phyloP scores from a whole-genome alignment of 2,329 filamentous ascomycete genomes.

The Mycosphaerella sp. region DNA sequence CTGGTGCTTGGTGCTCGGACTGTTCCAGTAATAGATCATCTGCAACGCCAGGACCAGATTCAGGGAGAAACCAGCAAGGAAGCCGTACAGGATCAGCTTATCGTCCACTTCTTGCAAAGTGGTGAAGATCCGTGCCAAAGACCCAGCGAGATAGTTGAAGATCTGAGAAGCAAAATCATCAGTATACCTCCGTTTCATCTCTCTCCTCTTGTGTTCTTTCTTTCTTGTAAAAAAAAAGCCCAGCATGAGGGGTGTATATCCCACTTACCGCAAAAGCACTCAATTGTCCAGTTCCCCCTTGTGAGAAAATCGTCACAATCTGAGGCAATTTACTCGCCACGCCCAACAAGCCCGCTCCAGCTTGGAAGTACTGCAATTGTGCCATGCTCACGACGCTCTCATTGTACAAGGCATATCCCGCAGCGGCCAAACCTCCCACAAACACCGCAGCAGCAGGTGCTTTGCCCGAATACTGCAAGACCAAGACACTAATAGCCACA shows the following conservation, averaged over 20 bases:
- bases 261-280: slow-evolving; percentile 85
- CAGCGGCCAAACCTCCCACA: slow-evolving; percentile 66
- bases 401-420: slow-evolving; percentile 63
- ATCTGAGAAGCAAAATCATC: slow-evolving; percentile 52
- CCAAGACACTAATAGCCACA: slow-evolving; percentile 76
- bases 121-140: slow-evolving; percentile 91
- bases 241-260: too few species aligned
- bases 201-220: background rate
- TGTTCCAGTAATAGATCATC: slow-evolving; percentile 97
- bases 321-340: slow-evolving; percentile 91
- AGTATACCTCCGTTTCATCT: background rate
- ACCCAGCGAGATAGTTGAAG: slow-evolving; percentile 95
- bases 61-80: slow-evolving; percentile 82
- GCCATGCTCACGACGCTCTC: slow-evolving; percentile 58
- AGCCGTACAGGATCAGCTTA: slow-evolving; percentile 90
- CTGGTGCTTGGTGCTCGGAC: slow-evolving; percentile 36
- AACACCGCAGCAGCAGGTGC: slow-evolving; percentile 65
- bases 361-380: slow-evolving; percentile 68
- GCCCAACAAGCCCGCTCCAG: slow-evolving; percentile 72
- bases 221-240: too few species aligned
- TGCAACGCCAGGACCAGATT: slow-evolving; percentile 81
- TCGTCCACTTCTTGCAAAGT: slow-evolving; percentile 97
- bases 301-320: slow-evolving; percentile 74
- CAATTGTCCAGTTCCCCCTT: slow-evolving; percentile 89
- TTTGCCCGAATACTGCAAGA: slow-evolving; percentile 74